phyloP scores from a whole-genome alignment of 2,329 filamentous ascomycete species.

The Metarhizium rileyi region DNA sequence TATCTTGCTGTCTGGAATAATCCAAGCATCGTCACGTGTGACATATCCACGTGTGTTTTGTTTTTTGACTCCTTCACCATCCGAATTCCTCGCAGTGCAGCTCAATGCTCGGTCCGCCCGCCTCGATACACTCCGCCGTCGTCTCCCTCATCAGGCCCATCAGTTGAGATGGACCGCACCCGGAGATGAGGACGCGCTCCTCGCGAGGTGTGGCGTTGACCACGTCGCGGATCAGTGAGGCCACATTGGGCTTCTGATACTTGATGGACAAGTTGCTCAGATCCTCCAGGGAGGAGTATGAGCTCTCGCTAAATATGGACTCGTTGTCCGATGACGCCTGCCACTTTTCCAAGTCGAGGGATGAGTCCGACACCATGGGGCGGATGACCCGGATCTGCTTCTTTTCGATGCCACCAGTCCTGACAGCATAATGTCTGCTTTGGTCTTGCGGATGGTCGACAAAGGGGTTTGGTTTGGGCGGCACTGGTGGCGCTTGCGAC shows the following conservation, averaged over 20 bases:
- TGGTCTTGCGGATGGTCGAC: neutral
- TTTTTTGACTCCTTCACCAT: constrained; percentile 24
- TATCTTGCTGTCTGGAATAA: neutral
- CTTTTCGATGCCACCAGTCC: neutral
- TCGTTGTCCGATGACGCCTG: constrained; percentile 10
- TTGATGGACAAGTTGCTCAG: constrained; percentile 15
- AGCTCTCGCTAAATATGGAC: constrained; percentile 1
- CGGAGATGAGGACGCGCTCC: constrained; percentile 31
- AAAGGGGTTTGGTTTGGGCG: neutral
- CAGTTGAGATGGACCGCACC: constrained; percentile 35
- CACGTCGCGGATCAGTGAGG: constrained; percentile 21
- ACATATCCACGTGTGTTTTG: neutral
- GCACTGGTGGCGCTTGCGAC: neutral
- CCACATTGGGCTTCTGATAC: constrained; percentile 28
- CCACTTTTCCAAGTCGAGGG: constrained; percentile 11
- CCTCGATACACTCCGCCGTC: constrained; percentile 27
- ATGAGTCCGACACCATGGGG: neutral
- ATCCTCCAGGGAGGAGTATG: neutral
- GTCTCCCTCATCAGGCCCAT: constrained; percentile 33
- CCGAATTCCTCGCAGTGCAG: constrained; percentile 40
- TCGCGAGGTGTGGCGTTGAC: constrained; percentile 18
- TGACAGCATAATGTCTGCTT: neutral
- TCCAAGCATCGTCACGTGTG: neutral
- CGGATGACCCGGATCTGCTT: neutral
- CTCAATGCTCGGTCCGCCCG: constrained; percentile 33